Evolutionary conservation across 169 alveolate species (phyloP), one percentile per base, ranked within the genome.

Genomic region (Theileria orientalis): DNA sequence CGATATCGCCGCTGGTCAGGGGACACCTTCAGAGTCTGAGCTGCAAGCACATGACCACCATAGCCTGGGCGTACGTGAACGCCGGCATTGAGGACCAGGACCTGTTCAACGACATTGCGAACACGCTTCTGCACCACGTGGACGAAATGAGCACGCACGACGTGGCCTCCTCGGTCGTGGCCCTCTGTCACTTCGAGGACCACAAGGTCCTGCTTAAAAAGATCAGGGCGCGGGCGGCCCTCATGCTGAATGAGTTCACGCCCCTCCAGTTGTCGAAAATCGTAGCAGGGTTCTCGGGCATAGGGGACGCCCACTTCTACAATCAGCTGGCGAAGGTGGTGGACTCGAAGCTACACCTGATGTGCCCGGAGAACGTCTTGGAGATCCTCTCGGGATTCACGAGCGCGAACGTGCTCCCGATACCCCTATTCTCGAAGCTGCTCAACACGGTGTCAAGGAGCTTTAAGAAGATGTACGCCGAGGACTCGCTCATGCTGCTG

Each of bases 1-100:
- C 85, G 25, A 69, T 82, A 25, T 82, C 89, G 21, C 85, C 89
- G 3, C 68, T 82, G 29, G 75, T 82, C 19, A 62, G 89, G 5
- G 25, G 78, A 0, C 76, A 73, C 71, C 42, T 82, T 7, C 2
- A 63, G 23, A 72, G 74, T 59, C 44, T 82, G 51, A 74, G 41
- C n/a, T 73, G 89, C 30, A 61, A 69, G 6, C 84, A 82, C 46
- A 74, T 82, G 30, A 35, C 89, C 49, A 82, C 82, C 7, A 67
- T 82, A n/a, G 79, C 85, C n/a, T 82, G 89, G 89, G 72, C 89
- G 13, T 82, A 30, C 64, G 71, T 69, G 16, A 82, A 82, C 54
- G 84, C 89, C 0, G 85, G 69, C 3, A 69, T 82, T 5, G 83
- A 74, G 27, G 89, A 82, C 52, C 29, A 40, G 0, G 89, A 82